Evolutionary conservation across 306 rosid genomes (phyloP).

Genomic region (Quercus agrifolia): DNA sequence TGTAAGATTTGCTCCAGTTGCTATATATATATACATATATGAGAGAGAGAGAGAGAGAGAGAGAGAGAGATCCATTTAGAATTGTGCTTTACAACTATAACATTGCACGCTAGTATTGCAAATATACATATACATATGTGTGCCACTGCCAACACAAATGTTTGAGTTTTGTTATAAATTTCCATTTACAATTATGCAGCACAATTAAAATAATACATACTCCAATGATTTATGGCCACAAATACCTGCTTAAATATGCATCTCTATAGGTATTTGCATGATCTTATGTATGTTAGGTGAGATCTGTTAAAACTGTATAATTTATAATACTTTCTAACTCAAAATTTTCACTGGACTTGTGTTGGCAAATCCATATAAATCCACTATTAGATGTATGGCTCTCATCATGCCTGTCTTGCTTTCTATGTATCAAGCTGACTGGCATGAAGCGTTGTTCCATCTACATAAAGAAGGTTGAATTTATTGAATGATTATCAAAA

Average conservation of each 20-base stretch:
- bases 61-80: too few species aligned
- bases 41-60: too few species aligned
- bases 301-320: neutral
- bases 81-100: neutral
- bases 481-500: neutral
- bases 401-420: neutral
- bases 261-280: neutral
- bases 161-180: neutral
- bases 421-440: neutral
- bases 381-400: neutral
- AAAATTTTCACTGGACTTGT: neutral
- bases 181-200: neutral
- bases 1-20: too few species aligned
- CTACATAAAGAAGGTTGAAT: neutral
- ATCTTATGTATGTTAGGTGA: neutral
- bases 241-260: neutral
- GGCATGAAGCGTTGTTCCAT: neutral
- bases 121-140: neutral
- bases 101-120: neutral
- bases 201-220: neutral
- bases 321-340: neutral
- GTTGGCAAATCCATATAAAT: neutral
- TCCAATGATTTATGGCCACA: too few species aligned
- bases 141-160: too few species aligned
- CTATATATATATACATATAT: too few species aligned